Percentiles rank a stretch among this genome's conserved stretches.
These are phyloP conservation scores for Candida nanaspora DNA, from an alignment of 805 yeast species.

Conservation along the genomic window DNA sequence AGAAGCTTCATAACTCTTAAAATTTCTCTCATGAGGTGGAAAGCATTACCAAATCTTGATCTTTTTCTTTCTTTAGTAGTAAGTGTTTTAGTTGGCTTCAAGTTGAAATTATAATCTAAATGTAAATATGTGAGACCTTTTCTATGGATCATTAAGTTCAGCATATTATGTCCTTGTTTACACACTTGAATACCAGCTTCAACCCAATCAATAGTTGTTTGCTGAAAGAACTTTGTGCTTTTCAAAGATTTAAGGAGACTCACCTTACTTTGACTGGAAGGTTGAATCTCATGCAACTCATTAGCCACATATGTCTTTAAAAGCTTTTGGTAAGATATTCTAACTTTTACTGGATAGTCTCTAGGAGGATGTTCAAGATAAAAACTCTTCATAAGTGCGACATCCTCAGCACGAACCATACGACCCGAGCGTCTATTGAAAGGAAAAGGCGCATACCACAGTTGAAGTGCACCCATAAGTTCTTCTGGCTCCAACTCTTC, in stretches of 20 bases:
- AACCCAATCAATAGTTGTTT: conserved; percentile 94
- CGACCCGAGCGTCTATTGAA: conserved; percentile 69
- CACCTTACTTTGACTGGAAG: conserved; percentile 39
- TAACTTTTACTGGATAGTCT: conserved; percentile 64
- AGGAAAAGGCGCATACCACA: conserved; percentile 84
- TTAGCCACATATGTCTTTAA: conserved; percentile 68
- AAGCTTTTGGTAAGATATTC: conserved; percentile 86
- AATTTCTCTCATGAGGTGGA: conserved; percentile 88
- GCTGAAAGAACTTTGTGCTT: conserved; percentile 82
- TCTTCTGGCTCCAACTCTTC: conserved; percentile 39
- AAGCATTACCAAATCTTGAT: conserved; percentile 94
- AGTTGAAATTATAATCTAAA: conserved; percentile 88
- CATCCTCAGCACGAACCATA: conserved; percentile 82
- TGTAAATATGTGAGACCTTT: conserved; percentile 89
- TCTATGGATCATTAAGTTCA: conserved; percentile 81
- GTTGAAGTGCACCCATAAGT: conserved; percentile 48
- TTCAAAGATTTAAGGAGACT: conserved; percentile 59
- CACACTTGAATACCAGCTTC: conserved; percentile 96
- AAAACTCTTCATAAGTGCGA: conserved; percentile 78
- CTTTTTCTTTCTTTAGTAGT: conserved; percentile 95
- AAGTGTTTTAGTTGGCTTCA: conserved; percentile 92
- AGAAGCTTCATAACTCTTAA: conserved; percentile 74
- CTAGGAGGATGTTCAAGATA: conserved; percentile 57
- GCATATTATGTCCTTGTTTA: conserved; percentile 89
- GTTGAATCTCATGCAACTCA: conserved; percentile 48